phyloP scores from a whole-genome alignment of 2,329 filamentous ascomycete species.

The Fusarium sp. region DNA sequence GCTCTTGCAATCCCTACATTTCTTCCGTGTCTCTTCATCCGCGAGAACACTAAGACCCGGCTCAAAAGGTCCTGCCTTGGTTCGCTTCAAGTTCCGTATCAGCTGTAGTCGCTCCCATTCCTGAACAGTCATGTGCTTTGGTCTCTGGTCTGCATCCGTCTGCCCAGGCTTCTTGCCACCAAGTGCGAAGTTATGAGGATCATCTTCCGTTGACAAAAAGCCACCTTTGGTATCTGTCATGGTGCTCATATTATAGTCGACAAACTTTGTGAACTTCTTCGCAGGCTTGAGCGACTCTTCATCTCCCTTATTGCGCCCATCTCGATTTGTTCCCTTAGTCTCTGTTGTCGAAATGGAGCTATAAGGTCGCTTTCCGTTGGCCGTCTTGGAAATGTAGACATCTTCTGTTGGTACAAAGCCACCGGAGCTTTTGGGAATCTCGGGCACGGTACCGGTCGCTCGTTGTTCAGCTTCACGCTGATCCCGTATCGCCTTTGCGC shows the following conservation, averaged over 20 bases:
- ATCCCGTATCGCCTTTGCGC: slow-evolving; percentile 86
- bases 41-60: slow-evolving; percentile 83
- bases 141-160: slow-evolving; percentile 68
- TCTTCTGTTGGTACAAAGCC: slow-evolving; percentile 78
- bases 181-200: slow-evolving; percentile 86
- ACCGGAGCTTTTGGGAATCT: slow-evolving; percentile 65
- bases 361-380: slow-evolving; percentile 74
- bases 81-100: slow-evolving; percentile 75
- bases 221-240: slow-evolving; percentile 99
- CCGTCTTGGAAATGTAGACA: slow-evolving; percentile 63
- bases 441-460: slow-evolving; percentile 56
- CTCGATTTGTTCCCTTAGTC: slow-evolving; percentile 71
- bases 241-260: slow-evolving; percentile 97
- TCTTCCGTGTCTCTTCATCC: slow-evolving; percentile 72
- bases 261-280: slow-evolving; percentile 90
- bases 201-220: slow-evolving; percentile 90
- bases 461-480: slow-evolving; percentile 74
- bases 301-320: slow-evolving; percentile 68
- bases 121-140: slow-evolving; percentile 86
- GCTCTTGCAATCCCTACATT: slow-evolving; percentile 84
- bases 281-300: slow-evolving; percentile 75
- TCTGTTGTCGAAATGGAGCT: slow-evolving; percentile 66
- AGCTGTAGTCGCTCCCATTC: slow-evolving; percentile 92
- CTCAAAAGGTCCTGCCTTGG: slow-evolving; percentile 86
- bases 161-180: slow-evolving; percentile 56